Evolutionary conservation across 768 basidiomycete species (phyloP).

Genomic region (Multifurca ochricompacta): DNA sequence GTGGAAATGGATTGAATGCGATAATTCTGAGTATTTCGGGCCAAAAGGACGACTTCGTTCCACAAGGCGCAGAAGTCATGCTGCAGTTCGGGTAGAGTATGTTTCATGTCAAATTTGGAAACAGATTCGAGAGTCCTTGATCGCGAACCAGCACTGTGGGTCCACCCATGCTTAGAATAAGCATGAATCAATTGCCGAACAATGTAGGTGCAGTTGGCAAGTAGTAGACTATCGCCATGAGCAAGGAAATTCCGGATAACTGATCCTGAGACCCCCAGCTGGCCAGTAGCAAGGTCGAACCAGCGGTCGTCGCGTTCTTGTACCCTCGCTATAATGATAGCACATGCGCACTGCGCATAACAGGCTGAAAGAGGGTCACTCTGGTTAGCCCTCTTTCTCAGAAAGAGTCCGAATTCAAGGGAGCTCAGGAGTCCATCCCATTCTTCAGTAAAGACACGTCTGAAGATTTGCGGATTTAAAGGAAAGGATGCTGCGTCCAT

Average conservation of each 20-base stretch:
- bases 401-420: not conserved
- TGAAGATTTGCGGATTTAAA: not conserved
- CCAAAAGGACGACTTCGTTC: not conserved
- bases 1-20: not conserved
- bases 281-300: not conserved
- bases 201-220: constrained; percentile 1
- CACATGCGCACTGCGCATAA: not conserved
- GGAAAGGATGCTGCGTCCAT: not conserved
- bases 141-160: not conserved
- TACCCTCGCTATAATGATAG: not conserved
- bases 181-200: not conserved
- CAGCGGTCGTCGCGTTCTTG: not conserved
- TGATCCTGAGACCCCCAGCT: not conserved
- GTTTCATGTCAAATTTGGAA: not conserved
- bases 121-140: not conserved
- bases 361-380: not conserved
- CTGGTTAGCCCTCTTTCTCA: not conserved
- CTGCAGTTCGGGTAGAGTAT: not conserved
- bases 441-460: not conserved
- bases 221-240: not conserved
- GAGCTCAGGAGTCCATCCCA: not conserved
- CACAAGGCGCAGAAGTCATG: not conserved
- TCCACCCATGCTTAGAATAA: not conserved
- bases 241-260: not conserved
- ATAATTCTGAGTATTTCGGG: not conserved